Evolutionary conservation across 352 stramenopile species (phyloP).

Genomic region (Pythium pectinolyticum): DNA sequence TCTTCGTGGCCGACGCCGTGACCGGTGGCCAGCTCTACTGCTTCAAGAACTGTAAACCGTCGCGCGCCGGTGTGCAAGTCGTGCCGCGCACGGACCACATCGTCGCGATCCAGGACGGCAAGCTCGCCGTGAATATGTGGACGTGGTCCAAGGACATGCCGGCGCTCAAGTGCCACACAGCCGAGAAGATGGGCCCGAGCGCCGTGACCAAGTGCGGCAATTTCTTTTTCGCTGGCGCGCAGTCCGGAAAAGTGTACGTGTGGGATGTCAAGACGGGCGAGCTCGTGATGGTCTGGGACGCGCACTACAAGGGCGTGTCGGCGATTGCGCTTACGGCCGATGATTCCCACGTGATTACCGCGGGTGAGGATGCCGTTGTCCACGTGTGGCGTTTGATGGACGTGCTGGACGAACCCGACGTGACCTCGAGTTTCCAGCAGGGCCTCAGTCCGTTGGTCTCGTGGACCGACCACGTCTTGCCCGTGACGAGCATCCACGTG

Average conservation of each 20-base stretch:
- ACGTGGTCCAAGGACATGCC: conserved; percentile 72
- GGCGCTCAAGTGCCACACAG: conserved; percentile 70
- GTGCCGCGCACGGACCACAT: conserved; percentile 71
- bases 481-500: conserved; percentile 72
- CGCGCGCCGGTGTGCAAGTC: conserved; percentile 49
- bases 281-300: conserved; percentile 79
- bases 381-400: conserved; percentile 78
- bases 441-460: conserved; percentile 55
- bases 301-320: conserved; percentile 85
- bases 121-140: conserved; percentile 64
- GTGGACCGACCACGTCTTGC: conserved; percentile 80
- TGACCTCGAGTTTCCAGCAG: conserved; percentile 55
- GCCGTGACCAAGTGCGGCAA: conserved; percentile 63
- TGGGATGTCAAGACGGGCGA: conserved; percentile 84
- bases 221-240: conserved; percentile 67
- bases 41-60: conserved; percentile 69
- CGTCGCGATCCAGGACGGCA: conserved; percentile 64
- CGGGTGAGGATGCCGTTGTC: conserved; percentile 80
- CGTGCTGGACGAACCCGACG: conserved; percentile 61
- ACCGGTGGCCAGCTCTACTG: conserved; percentile 66
- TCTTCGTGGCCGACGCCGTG: conserved; percentile 58
- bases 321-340: conserved; percentile 66
- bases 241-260: conserved; percentile 84
- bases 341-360: conserved; percentile 78
- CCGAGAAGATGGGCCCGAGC: conserved; percentile 69